These are phyloP conservation scores for Phytophthora kernoviae DNA, from an alignment of 352 stramenopile genomes.

Conservation along the genomic window DNA sequence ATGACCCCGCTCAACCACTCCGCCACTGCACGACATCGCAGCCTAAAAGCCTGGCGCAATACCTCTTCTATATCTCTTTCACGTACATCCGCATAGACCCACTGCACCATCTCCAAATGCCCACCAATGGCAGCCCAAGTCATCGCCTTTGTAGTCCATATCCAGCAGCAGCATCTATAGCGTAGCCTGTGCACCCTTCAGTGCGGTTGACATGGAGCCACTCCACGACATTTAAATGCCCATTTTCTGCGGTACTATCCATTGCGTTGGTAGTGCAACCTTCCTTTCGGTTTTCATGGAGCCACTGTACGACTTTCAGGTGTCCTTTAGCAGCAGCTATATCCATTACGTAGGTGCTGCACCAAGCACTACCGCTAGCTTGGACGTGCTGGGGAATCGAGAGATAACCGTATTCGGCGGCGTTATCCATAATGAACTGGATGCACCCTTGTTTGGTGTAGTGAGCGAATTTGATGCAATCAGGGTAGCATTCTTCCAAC, in stretches of 20 bases:
- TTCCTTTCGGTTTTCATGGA: constrained; percentile 25
- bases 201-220: constrained; percentile 18
- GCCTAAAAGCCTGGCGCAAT: constrained; percentile 12
- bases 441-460: too few species aligned
- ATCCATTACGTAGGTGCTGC: too few species aligned
- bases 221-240: constrained; percentile 11
- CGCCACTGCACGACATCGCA: constrained; percentile 13
- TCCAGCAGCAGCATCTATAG: constrained; percentile 12
- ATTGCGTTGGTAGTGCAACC: too few species aligned
- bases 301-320: constrained; percentile 18
- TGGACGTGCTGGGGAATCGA: too few species aligned
- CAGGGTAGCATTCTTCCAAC: too few species aligned
- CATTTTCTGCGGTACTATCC: constrained; percentile 21
- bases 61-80: constrained; percentile 2
- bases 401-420: too few species aligned
- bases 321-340: constrained; percentile 14
- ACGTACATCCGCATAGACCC: constrained; percentile 14
- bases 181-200: constrained; percentile 22
- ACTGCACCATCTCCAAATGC: constrained; percentile 21
- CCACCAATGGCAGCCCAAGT: not conserved
- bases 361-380: too few species aligned
- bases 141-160: not conserved
- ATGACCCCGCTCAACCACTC: too few species aligned
- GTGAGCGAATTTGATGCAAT: too few species aligned
- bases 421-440: too few species aligned